Evolutionary conservation across 2,329 filamentous ascomycete species (phyloP).

Genomic region (Drechslera avenae): DNA sequence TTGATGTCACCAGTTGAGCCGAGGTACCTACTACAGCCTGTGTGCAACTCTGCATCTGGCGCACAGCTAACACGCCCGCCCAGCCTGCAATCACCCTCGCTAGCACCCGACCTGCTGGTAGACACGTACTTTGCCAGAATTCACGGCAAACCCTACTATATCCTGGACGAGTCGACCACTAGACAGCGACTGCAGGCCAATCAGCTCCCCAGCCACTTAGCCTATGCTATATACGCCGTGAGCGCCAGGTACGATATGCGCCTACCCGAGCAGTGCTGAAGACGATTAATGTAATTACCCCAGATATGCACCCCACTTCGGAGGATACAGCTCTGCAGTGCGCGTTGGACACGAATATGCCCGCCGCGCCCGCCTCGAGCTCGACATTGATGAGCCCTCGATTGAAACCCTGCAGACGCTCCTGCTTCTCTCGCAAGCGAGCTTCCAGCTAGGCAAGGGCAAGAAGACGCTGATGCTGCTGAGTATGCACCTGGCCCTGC

Average conservation of each 20-base stretch:
- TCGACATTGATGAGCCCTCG: conserved; percentile 81
- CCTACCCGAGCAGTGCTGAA: conserved; percentile 53
- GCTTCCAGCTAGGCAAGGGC: conserved; percentile 76
- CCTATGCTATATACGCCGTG: conserved; percentile 60
- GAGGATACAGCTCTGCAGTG: conserved; percentile 69
- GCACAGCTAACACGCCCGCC: conserved; percentile 21
- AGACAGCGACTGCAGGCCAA: conserved; percentile 73
- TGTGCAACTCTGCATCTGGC: conserved; percentile 11
- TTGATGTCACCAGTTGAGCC: conserved; percentile 48
- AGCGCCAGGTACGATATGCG: conserved; percentile 48
- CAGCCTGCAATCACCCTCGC: conserved; percentile 49
- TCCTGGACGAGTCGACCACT: conserved; percentile 77
- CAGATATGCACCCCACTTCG: conserved; percentile 71
- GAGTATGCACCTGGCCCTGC: conserved; percentile 57
- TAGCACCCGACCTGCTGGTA: conserved; percentile 67
- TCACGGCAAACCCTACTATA: conserved; percentile 81
- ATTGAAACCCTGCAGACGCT: conserved; percentile 78
- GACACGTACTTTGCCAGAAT: conserved; percentile 81
- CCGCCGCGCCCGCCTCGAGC: conserved; percentile 67
- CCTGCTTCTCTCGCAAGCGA: conserved; percentile 75
- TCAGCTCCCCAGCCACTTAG: conserved; percentile 61
- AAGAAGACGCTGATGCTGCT: conserved; percentile 88
- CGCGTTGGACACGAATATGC: conserved; percentile 75
- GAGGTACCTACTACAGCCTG: conserved; percentile 33
- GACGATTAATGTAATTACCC: conserved; percentile 45